Conservation (phyloP, 257 asterid species). For the Coffea eugenioides region DNA sequence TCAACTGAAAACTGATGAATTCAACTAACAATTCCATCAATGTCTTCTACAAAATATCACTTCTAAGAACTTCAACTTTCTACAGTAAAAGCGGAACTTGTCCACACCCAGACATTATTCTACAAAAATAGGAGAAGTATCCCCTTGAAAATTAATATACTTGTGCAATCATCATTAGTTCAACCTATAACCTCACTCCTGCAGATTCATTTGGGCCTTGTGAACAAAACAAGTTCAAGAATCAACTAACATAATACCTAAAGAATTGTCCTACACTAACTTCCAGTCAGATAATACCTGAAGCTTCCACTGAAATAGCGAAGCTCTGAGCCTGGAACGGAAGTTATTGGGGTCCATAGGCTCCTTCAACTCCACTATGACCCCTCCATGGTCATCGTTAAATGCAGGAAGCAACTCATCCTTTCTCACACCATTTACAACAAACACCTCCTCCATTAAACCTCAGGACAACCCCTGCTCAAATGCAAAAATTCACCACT, state of each 20-base stretch:
- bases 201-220: neutral
- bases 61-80: neutral
- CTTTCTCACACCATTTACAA: constrained; percentile 31
- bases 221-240: neutral
- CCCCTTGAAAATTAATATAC: neutral
- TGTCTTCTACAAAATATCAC: neutral
- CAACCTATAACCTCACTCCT: neutral
- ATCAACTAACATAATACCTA: neutral
- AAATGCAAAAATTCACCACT: neutral
- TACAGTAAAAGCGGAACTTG: neutral
- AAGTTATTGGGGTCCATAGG: constrained; percentile 51
- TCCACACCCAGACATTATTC: neutral
- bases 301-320: constrained; percentile 55
- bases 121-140: neutral
- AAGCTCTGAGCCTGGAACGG: constrained; percentile 40
- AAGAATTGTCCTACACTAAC: neutral
- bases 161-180: neutral
- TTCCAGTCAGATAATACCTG: constrained; percentile 39
- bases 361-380: constrained; percentile 55
- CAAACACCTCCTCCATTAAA: constrained; percentile 41
- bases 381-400: constrained; percentile 64
- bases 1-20: neutral
- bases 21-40: neutral
- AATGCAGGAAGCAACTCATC: constrained; percentile 43
- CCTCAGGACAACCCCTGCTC: neutral